These are phyloP conservation scores for Leishmania tarentolae DNA, from an alignment of 208 protist genomes.

Conservation along the genomic window DNA sequence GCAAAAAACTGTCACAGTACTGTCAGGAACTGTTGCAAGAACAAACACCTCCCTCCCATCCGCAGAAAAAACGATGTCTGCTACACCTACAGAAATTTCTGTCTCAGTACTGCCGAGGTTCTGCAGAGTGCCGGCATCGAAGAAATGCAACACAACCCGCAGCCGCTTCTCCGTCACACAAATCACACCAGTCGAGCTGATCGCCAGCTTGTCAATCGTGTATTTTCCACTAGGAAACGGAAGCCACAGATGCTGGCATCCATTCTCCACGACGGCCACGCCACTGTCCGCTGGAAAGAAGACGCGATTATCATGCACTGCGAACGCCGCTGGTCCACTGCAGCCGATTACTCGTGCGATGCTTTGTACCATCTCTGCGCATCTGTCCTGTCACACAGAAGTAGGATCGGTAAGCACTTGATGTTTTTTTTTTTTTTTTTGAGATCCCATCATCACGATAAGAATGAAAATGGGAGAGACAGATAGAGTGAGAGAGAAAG, in stretches of 20 bases:
- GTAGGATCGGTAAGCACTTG: no score
- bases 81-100: constrained; percentile 46
- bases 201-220: constrained; percentile 47
- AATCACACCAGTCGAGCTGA: constrained; percentile 35
- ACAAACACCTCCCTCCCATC: constrained; percentile 59
- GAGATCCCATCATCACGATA: no score
- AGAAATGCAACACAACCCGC: constrained; percentile 58
- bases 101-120: constrained; percentile 46
- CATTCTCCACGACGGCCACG: constrained; percentile 35
- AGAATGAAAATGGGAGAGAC: no score
- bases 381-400: background rate
- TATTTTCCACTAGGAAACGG: constrained; percentile 51
- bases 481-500: background rate
- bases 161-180: constrained; percentile 64
- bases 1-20: constrained; percentile 43
- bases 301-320: constrained; percentile 26
- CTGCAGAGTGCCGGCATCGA: constrained; percentile 41
- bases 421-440: no score
- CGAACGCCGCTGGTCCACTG: constrained; percentile 34
- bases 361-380: background rate
- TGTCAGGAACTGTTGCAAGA: constrained; percentile 39
- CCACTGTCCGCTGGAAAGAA: constrained; percentile 53
- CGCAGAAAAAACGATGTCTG: constrained; percentile 56
- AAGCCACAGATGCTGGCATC: constrained; percentile 49
- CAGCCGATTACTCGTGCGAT: constrained; percentile 37